Evolutionary conservation across 2,329 filamentous ascomycete genomes (phyloP).

Genomic region (Ascomycota sp.): DNA sequence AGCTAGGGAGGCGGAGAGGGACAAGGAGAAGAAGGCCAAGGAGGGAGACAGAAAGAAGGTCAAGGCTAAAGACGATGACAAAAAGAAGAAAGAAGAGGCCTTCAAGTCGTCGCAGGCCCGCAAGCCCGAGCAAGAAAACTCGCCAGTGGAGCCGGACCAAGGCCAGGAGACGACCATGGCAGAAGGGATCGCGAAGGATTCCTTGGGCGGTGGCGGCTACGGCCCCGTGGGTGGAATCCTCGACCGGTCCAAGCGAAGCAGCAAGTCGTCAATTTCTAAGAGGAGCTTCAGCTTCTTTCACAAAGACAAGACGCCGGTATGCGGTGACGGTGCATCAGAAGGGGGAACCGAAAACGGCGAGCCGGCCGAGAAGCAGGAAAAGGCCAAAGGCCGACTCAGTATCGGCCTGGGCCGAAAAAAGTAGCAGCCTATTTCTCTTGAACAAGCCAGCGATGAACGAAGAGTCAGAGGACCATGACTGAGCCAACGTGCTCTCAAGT

Average conservation of each 20-base stretch:
- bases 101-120: conserved; percentile 28
- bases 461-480: no score
- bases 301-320: conserved; percentile 28
- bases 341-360: conserved; percentile 12
- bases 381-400: conserved; percentile 43
- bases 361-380: conserved; percentile 23
- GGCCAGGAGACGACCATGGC: conserved; percentile 42
- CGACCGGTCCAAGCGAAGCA: conserved; percentile 47
- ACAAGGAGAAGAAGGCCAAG: conserved; percentile 19
- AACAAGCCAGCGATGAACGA: not conserved
- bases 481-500: no score
- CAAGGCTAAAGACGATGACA: conserved; percentile 18
- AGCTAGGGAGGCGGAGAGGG: conserved; percentile 24
- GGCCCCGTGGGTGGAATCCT: conserved; percentile 26
- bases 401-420: conserved; percentile 52
- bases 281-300: conserved; percentile 51
- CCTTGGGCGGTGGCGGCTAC: conserved; percentile 12
- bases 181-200: conserved; percentile 19
- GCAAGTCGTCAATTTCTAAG: conserved; percentile 61
- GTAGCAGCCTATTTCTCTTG: conserved; percentile 25
- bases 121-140: conserved; percentile 38
- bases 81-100: conserved; percentile 28
- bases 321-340: conserved; percentile 5
- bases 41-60: conserved; percentile 18
- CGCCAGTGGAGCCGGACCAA: conserved; percentile 42